A percentile compares a stretch with the other conserved stretches of the same genome.
Evolutionary conservation across 331 rosid species (phyloP).

Genomic region (Cydonia oblonga): DNA sequence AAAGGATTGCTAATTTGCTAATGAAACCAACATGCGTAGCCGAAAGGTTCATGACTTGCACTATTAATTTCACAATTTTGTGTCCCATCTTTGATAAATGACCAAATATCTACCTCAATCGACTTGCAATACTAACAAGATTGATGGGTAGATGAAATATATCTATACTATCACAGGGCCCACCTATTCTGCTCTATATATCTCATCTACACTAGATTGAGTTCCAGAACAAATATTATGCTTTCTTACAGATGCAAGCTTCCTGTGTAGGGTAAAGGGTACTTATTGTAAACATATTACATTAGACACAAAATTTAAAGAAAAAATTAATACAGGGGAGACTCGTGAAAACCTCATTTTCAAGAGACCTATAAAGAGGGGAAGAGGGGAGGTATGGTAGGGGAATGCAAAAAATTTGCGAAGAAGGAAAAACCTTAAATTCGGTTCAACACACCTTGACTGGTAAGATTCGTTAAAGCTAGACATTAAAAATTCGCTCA

Average conservation of each 20-base stretch:
- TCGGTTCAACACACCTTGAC: slow-evolving; percentile 56
- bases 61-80: not conserved
- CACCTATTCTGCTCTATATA: not conserved
- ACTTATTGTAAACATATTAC: not conserved
- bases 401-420: not conserved
- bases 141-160: not conserved
- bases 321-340: not conserved
- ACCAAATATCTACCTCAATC: not conserved
- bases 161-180: not conserved
- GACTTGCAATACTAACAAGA: not conserved
- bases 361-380: not conserved
- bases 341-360: not conserved
- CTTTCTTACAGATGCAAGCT: not conserved
- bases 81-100: not conserved
- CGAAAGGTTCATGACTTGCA: not conserved
- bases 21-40: not conserved
- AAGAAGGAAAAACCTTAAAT: slow-evolving; percentile 11
- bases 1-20: not conserved
- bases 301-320: not conserved
- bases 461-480: slow-evolving; percentile 97
- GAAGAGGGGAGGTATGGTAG: not conserved
- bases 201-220: no score
- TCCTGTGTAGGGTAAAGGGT: not conserved
- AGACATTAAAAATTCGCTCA: slow-evolving; percentile 96
- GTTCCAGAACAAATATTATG: not conserved